Evolutionary conservation across 2,329 filamentous ascomycete genomes (phyloP), one percentile per base, ranked within the genome.

Genomic region (Hysterium pulicare): DNA sequence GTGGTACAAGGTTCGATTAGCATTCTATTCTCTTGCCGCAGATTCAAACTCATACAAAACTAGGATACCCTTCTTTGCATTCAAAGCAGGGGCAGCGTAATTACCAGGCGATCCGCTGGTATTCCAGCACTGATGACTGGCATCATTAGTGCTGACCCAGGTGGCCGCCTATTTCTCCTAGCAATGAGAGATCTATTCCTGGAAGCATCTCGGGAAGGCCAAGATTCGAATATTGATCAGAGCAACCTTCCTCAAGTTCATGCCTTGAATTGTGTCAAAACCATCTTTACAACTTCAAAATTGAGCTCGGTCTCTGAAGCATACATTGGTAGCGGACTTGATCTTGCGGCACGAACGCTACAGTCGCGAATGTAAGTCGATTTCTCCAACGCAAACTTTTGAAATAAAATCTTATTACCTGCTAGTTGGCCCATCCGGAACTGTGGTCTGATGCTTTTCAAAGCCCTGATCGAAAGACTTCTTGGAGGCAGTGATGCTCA

Each of bases 241-340:
- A 69, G 76, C 22, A 75, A 86, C 31, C 70, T 97, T 4, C 86
- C 90, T 0, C 91, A 98, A 66, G 93, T 98, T 0, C 93, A 98
- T 64, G 90, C 93, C 0, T 78, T 95, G 60, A 98, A 98, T 62
- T 95, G 87, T 47, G 72, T 98, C 44, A 93, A 93, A 60, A 90
- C 95, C 50, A 84, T 95, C 2, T 93, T 96, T 66, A 91, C 87
- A 44, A 90, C 84, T 52, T 88, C 89, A 0, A 80, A 82, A 38
- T 74, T 97, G 11, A 77, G 87, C 21, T 81, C 81, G 42, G 77
- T 78, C 40, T 86, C 88, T 0, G 88, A 95, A 55, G 72, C 73
- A 0, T 85, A 90, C 53, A 75, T 96, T 6, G 82, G 86, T 7
- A 74, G 81, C 22, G 84, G 84, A 24, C 74, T 98, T 3, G 79